phyloP scores from a whole-genome alignment of 2,329 filamentous ascomycete species.

The Ophiocordyceps polyrhachis-furcata region DNA sequence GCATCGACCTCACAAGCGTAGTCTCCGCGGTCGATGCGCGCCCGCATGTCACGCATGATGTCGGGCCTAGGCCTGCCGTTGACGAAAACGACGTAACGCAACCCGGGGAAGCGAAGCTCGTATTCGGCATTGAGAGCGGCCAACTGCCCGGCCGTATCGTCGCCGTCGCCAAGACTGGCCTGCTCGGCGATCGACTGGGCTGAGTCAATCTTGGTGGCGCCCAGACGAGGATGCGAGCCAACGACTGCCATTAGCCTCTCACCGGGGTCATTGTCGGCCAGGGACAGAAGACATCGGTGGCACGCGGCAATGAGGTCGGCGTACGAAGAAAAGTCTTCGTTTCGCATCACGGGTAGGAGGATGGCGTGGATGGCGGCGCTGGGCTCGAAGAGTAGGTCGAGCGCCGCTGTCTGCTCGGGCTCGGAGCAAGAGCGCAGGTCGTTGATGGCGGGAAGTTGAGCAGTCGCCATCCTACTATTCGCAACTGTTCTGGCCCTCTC shows the following conservation, averaged over 20 bases:
- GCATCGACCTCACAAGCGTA: slow-evolving; percentile 48
- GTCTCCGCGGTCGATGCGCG: slow-evolving; percentile 51
- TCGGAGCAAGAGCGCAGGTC: slow-evolving; percentile 37
- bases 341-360: slow-evolving; percentile 45
- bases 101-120: slow-evolving; percentile 59
- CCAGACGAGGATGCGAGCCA: slow-evolving; percentile 66
- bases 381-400: slow-evolving; percentile 76
- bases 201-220: slow-evolving; percentile 66
- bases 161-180: slow-evolving; percentile 40
- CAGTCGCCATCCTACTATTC: neutral
- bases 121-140: slow-evolving; percentile 55
- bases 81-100: slow-evolving; percentile 85
- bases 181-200: slow-evolving; percentile 69
- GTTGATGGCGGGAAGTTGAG: slow-evolving; percentile 34
- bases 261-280: slow-evolving; percentile 13
- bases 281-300: slow-evolving; percentile 18
- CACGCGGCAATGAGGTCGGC: slow-evolving; percentile 48
- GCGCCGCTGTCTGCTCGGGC: slow-evolving; percentile 32
- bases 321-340: slow-evolving; percentile 44
- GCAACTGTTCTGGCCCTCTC: neutral
- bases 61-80: slow-evolving; percentile 56
- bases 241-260: slow-evolving; percentile 48
- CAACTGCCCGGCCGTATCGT: slow-evolving; percentile 39
- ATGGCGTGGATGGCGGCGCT: slow-evolving; percentile 56
- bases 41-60: slow-evolving; percentile 69